These are phyloP conservation scores for Phytophthora lateralis DNA, from an alignment of 352 stramenopile species.

Conservation along the genomic window DNA sequence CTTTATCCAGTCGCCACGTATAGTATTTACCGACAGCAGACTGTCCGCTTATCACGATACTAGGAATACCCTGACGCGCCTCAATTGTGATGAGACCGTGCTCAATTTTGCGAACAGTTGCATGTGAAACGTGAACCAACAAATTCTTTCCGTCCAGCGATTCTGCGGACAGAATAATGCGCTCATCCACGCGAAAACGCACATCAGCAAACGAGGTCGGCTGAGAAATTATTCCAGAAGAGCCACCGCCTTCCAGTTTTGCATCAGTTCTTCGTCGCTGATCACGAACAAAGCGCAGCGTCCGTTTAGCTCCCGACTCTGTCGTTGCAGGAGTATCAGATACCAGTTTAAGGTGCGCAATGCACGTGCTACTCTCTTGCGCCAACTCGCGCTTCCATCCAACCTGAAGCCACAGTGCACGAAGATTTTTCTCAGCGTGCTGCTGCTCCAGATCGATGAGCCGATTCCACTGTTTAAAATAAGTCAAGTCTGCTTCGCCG, in stretches of 20 bases:
- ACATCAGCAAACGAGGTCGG: conserved; percentile 54
- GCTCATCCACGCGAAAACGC: conserved; percentile 71
- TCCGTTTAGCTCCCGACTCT: conserved; percentile 43
- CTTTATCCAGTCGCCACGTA: conserved; percentile 81
- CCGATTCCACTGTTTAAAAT: conserved; percentile 79
- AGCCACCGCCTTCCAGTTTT: background rate
- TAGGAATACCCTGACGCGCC: conserved; percentile 62
- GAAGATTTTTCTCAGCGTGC: conserved; percentile 68
- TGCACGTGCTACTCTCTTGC: conserved; percentile 57
- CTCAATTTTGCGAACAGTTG: conserved; percentile 55
- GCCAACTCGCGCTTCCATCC: conserved; percentile 62
- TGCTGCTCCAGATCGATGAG: conserved; percentile 81
- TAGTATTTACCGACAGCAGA: conserved; percentile 68
- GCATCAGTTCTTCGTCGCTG: conserved; percentile 25
- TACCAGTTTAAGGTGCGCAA: conserved; percentile 60
- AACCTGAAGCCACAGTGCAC: conserved; percentile 68
- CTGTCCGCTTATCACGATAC: conserved; percentile 54
- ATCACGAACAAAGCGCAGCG: conserved; percentile 61
- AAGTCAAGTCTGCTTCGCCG: conserved; percentile 49
- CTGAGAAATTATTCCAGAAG: conserved; percentile 8
- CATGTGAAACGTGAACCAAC: conserved; percentile 68
- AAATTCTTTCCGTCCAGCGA: conserved; percentile 67
- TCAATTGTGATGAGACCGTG: conserved; percentile 54
- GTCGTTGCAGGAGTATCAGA: conserved; percentile 40
- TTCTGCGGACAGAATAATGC: conserved; percentile 76